Evolutionary conservation across 352 stramenopile genomes (phyloP), one percentile per base, ranked within the genome.

Genomic region (Phytophthora litchii): DNA sequence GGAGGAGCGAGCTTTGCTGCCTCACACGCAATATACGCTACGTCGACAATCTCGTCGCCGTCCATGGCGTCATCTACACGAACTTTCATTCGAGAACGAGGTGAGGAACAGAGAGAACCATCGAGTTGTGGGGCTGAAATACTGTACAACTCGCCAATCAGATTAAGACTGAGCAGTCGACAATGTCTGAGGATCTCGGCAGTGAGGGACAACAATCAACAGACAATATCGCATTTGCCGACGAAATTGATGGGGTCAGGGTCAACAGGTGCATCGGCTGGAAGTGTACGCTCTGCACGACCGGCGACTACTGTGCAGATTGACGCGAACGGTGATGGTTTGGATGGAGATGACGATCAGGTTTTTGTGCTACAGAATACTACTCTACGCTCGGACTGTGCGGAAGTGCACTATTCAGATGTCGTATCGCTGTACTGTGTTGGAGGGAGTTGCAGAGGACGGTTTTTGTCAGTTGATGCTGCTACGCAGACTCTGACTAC

Each of bases 281-380:
- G 54, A 31, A 83, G 67, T 50, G 68, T 52, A 40, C 65, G 46
- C 27, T 53, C 40, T 54, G 27, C 36, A 32, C 27, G 54, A 54
- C 34, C 38, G 11, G 43, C 60, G 29, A 55, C 50, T 46, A 41
- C 14, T 9, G 38, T 72, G 29, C 48, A 66, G 43, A 84, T 94
- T 49, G 72, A 89, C 51, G 76, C 86, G 3, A 67, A 70, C 8
- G 84, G 84, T 23, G 75, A 85, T 56, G 82, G 84, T 0, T 67
- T 91, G 23, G 78, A 78, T 50, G 82, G 80, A n/a, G 84, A 95
- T 36, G 67, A 75, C 11, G 78, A 89, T 40, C 84, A 95, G 40
- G 72, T 92, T 6, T 95, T 95, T 63, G 79, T 88, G 44, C 50
- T 94, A 14, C 58, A 92, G 21, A 94, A 94, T 45, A 83, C 73